These are phyloP conservation scores for Psidium friedrichsthalianum DNA, from an alignment of 345 rosid species.

Conservation along the genomic window DNA sequence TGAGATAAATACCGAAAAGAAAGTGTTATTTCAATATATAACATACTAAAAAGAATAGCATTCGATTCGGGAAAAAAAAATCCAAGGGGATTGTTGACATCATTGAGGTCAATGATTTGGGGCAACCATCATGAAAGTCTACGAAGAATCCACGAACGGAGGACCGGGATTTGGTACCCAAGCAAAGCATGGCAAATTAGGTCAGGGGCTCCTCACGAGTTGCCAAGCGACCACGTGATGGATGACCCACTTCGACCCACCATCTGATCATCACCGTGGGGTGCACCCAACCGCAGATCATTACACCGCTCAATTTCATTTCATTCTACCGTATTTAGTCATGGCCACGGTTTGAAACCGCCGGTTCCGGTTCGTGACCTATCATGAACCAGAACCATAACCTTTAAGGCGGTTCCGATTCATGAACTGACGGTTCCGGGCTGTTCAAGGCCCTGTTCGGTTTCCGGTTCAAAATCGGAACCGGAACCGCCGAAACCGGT, in stretches of 20 bases:
- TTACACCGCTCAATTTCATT: not conserved
- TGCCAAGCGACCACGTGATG: not conserved
- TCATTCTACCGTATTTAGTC: too few relatives aligned
- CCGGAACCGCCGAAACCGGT: too few relatives aligned
- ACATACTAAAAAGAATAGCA: not conserved
- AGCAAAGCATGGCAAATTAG: not conserved
- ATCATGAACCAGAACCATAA: too few relatives aligned
- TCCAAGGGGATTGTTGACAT: not conserved
- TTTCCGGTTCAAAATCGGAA: too few relatives aligned
- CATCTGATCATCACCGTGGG: not conserved
- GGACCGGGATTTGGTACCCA: not conserved
- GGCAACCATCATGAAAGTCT: not conserved
- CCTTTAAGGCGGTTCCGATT: too few relatives aligned
- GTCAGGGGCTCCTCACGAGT: not conserved
- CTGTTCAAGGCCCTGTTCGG: too few relatives aligned
- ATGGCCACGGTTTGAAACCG: too few relatives aligned
- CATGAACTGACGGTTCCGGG: too few relatives aligned
- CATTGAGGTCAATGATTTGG: not conserved
- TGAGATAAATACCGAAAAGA: too few relatives aligned
- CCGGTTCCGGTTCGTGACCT: too few relatives aligned
- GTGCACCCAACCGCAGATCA: not conserved
- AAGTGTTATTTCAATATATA: too few relatives aligned
- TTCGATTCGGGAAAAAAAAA: not conserved
- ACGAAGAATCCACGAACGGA: not conserved
- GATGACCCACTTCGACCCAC: not conserved